Conservation (phyloP, 2,329 filamentous ascomycete species). For the Cladosporium sp. region DNA sequence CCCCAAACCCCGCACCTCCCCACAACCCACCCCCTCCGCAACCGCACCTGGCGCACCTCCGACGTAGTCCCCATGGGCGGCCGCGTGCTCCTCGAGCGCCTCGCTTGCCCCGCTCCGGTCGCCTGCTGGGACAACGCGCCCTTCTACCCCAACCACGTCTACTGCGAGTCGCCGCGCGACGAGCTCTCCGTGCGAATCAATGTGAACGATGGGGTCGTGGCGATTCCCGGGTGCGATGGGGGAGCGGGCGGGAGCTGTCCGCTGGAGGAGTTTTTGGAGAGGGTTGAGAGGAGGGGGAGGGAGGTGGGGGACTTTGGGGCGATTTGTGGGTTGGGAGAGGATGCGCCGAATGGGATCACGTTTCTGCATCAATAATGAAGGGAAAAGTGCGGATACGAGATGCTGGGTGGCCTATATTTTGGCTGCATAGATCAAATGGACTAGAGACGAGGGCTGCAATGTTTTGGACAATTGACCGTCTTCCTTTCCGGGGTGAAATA, state of each 20-base stretch:
- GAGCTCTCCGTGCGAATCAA: constrained; percentile 46
- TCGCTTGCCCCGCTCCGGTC: constrained; percentile 35
- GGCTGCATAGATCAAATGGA: too few species aligned
- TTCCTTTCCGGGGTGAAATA: too few species aligned
- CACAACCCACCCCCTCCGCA: constrained; percentile 36
- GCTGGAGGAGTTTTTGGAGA: constrained; percentile 37
- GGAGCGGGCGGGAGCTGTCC: constrained; percentile 46
- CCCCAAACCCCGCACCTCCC: constrained; percentile 41
- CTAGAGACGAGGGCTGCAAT: too few species aligned
- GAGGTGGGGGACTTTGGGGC: constrained; percentile 40
- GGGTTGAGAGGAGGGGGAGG: constrained; percentile 35
- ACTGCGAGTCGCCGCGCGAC: constrained; percentile 20
- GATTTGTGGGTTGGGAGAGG: constrained; percentile 41
- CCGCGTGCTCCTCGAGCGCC: constrained; percentile 48
- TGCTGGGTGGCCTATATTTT: too few species aligned
- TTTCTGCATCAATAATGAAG: constrained; percentile 43
- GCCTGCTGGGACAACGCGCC: constrained; percentile 20
- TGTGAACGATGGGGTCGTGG: constrained; percentile 52
- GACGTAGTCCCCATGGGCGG: constrained; percentile 54
- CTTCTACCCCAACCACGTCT: constrained; percentile 28
- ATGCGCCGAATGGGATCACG: constrained; percentile 37
- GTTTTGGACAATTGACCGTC: too few species aligned
- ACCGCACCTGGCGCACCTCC: constrained; percentile 50
- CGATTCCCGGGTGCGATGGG: constrained; percentile 40
- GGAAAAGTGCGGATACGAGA: too few species aligned